Evolutionary conservation across 352 stramenopile genomes (phyloP), one percentile per base, ranked within the genome.

Genomic region (Globisporangium carolinianum): DNA sequence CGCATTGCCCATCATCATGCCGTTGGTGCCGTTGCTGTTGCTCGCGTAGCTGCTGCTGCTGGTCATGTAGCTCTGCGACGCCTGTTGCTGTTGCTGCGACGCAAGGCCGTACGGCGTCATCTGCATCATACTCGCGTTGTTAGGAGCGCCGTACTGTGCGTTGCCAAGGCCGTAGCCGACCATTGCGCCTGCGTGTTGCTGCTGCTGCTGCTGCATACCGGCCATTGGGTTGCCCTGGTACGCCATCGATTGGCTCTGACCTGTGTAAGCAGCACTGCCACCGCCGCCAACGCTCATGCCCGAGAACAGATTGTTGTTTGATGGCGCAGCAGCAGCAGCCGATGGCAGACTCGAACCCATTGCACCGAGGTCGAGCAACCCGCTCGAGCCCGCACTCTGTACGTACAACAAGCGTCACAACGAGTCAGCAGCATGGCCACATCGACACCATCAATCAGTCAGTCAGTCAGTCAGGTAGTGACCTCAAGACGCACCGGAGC

Each of bases 21-120:
- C 58, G 38, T 55, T 59, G 46, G 51, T 65, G 39, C 53, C 55
- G 42, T 53, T 70, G 48, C 36, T 57, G 39, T 62, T 65, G 17
- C 38, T 42, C 4, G 65, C 66, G 55, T 73, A 83, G 52, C 69
- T 69, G 8, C 51, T 18, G 11, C 66, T 62, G 41, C 65, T 62
- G 47, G 65, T 73, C 65, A 86, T 69, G 47, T 78, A 76, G 10
- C 61, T 59, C 72, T 79, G 69, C 41, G 79, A 69, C 47, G 62
- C 65, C 56, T 72, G 67, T 41, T 83, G 62, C 32, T 51, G 52
- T 15, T 57, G 65, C 38, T 73, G 66, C 6, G 55, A 37, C 5
- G 50, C 66, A 51, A 89, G 69, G 35, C 82, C 82, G 62, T 89
- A 91, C 60, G 81, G 81, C 37, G 76, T 86, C 75, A 91, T 84